Conservation (phyloP, 2,329 filamentous ascomycete species). For the Colletotrichum lindemuthianum region DNA sequence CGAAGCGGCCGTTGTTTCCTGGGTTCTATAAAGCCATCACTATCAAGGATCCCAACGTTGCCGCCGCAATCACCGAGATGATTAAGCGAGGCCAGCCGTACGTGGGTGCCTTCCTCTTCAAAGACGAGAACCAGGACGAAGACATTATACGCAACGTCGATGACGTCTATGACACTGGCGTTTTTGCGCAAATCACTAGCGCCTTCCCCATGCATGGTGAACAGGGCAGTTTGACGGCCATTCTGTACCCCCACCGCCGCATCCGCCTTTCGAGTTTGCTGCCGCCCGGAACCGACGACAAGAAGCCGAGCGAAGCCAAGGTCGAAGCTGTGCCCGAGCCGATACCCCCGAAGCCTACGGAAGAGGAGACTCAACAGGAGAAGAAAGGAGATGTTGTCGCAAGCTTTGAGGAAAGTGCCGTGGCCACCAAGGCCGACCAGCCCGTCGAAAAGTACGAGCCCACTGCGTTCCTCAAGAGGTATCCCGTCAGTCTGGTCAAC, state of each 20-base stretch:
- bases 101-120: slow-evolving; percentile 95
- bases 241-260: slow-evolving; percentile 93
- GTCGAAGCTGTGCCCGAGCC: slow-evolving; percentile 65
- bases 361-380: slow-evolving; percentile 66
- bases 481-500: slow-evolving; percentile 92
- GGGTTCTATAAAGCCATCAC: slow-evolving; percentile 99
- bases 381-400: slow-evolving; percentile 95
- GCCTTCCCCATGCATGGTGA: slow-evolving; percentile 92
- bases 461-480: slow-evolving; percentile 90
- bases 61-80: slow-evolving; percentile 92
- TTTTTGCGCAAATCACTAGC: slow-evolving; percentile 97
- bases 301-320: slow-evolving; percentile 63
- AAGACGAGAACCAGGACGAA: slow-evolving; percentile 92
- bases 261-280: slow-evolving; percentile 90
- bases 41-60: slow-evolving; percentile 91
- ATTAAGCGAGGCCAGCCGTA: slow-evolving; percentile 97
- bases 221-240: slow-evolving; percentile 86
- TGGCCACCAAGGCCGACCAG: slow-evolving; percentile 67
- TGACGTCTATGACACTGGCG: slow-evolving; percentile 94
- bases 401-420: slow-evolving; percentile 88
- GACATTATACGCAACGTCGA: slow-evolving; percentile 91
- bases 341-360: slow-evolving; percentile 62
- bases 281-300: slow-evolving; percentile 67
- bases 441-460: slow-evolving; percentile 76
- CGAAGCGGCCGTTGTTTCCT: slow-evolving; percentile 91